Conservation (phyloP, 768 basidiomycete species). For the Amyloporia xantha region DNA sequence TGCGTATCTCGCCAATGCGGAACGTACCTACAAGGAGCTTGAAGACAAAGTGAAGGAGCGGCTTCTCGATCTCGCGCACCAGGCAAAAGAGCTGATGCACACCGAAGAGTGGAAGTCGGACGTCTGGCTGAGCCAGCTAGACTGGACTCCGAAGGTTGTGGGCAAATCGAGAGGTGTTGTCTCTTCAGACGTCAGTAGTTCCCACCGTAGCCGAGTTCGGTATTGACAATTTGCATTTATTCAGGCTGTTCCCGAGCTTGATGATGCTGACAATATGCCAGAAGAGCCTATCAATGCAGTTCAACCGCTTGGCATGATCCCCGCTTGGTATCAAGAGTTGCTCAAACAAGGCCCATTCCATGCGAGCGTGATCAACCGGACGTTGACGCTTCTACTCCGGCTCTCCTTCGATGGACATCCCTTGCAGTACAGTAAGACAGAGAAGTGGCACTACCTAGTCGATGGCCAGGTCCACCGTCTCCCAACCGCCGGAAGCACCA, state of each 20-base stretch:
- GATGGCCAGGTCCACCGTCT: conserved; percentile 31
- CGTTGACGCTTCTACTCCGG: conserved; percentile 63
- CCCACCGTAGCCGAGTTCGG: neutral
- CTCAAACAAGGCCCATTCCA: conserved; percentile 36
- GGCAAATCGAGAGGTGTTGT: conserved; percentile 60
- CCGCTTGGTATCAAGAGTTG: conserved; percentile 53
- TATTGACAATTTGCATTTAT: no score
- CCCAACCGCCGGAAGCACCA: conserved; percentile 37
- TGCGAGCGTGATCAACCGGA: conserved; percentile 37
- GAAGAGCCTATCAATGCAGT: no score
- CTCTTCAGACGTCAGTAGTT: conserved; percentile 26
- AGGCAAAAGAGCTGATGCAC: conserved; percentile 43
- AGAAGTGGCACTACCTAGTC: conserved; percentile 63
- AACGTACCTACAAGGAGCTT: conserved; percentile 65
- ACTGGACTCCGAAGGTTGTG: conserved; percentile 88
- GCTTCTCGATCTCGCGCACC: conserved; percentile 63
- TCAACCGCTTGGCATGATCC: no score
- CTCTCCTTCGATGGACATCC: conserved; percentile 57
- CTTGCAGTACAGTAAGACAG: conserved; percentile 42
- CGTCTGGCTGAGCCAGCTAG: conserved; percentile 84
- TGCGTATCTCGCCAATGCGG: conserved; percentile 70
- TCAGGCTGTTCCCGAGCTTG: no score
- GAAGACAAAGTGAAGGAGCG: conserved; percentile 53
- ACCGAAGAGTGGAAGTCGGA: conserved; percentile 58
- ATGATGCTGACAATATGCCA: no score